Percentiles rank a stretch among this genome's conserved stretches.
phyloP scores from a whole-genome alignment of 805 yeast species.

The Isabelozyma heimii region DNA sequence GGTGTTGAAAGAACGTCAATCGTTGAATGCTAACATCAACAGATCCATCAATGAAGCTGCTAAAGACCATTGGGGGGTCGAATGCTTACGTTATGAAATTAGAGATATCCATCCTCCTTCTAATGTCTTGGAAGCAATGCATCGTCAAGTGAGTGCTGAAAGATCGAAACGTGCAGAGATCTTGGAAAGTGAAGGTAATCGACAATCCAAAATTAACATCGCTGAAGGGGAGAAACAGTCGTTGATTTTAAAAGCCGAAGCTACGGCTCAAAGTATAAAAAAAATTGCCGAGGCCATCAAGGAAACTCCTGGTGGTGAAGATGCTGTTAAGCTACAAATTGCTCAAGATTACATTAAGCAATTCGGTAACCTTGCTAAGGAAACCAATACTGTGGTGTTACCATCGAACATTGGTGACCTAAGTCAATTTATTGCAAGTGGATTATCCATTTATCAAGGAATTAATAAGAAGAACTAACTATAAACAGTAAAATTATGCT shows the following conservation, averaged over 20 bases:
- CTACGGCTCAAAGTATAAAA: conserved; percentile 70
- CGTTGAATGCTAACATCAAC: conserved; percentile 70
- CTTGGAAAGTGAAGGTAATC: conserved; percentile 79
- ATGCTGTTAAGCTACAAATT: conserved; percentile 74
- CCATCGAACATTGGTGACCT: conserved; percentile 77
- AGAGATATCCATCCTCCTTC: conserved; percentile 86
- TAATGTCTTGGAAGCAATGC: conserved; percentile 87
- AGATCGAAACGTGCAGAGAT: conserved; percentile 85
- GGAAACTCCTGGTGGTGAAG: conserved; percentile 65
- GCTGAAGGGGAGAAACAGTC: conserved; percentile 81
- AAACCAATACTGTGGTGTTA: conserved; percentile 70
- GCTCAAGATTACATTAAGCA: conserved; percentile 84
- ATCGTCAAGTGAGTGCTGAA: conserved; percentile 84
- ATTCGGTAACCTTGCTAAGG: conserved; percentile 79
- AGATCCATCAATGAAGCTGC: conserved; percentile 83
- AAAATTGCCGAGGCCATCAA: conserved; percentile 65
- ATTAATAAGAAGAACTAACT: conserved; percentile 28
- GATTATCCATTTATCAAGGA: conserved; percentile 67
- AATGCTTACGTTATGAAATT: conserved; percentile 80
- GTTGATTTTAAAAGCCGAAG: conserved; percentile 63
- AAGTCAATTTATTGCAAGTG: conserved; percentile 72
- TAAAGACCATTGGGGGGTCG: conserved; percentile 74
- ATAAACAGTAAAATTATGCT: conserved; percentile 15
- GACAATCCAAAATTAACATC: conserved; percentile 75
- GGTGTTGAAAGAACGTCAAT: conserved; percentile 73